Evolutionary conservation across 495 filamentous ascomycete genomes (phyloP), one percentile per base, ranked within the genome.

Genomic region (Penicillium pulvis): DNA sequence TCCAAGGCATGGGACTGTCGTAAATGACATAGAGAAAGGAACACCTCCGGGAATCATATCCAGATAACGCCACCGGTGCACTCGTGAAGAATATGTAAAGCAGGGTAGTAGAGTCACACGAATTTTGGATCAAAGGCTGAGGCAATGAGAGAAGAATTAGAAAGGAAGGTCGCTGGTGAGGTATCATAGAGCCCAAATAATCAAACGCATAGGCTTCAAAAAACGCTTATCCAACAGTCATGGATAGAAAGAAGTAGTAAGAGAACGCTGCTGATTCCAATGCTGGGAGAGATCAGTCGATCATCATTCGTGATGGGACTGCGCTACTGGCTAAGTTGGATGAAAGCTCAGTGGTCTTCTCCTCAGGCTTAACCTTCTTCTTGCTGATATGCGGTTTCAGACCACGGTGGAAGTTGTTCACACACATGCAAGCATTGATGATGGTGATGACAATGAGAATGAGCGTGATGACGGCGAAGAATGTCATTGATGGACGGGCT

Each of bases 381-480:
- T 88, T 81, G 67, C 84, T 79, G 60, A 98, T 83, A 70, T 97
- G 92, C 16, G 85, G 88, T 77, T 95, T 97, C 56, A 98, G 78
- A 7, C 94, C 94, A 59, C 88, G 87, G 75, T 88, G 81, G 81
- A 98, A 98, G 78, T 98, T 98, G 69, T 79, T 75, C 73, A 88
- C 90, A 79, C 94, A 98, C 61, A 90, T 81, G 62, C 87, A 84
- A 26, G 92, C 93, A 57, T 96, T 92, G 75, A 86, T 78, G 65
- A 98, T 98, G 53, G 94, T 98, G 53, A 90, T 70, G 42, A 96
- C 76, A 64, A 98, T 92, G 58, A 97, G 77, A 28, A 94, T 65
- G 31, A 98, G 85, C 20, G 95, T 97, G 64, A 98, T 89, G 56
- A 96, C 85, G 52, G 94, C 92, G 73, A 98, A 98, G 59, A 90